Evolutionary conservation across 306 rosid genomes (phyloP).

Genomic region (Cucurbita moschata): DNA sequence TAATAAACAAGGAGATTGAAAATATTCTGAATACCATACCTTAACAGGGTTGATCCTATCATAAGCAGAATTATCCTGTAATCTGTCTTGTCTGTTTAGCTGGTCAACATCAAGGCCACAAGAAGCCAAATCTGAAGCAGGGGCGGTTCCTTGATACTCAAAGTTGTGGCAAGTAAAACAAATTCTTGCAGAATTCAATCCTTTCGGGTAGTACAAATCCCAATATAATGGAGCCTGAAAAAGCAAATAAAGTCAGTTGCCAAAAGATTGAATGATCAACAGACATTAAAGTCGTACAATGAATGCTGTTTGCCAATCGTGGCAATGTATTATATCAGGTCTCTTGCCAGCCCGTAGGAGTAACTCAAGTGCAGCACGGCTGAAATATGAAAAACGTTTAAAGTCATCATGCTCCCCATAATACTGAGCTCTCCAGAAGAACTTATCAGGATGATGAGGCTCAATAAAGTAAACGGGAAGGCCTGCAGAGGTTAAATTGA

Average conservation of each 20-base stretch:
- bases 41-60: constrained; percentile 74
- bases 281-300: constrained; percentile 41
- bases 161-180: constrained; percentile 98
- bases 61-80: constrained; percentile 78
- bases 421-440: constrained; percentile 68
- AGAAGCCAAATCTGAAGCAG: constrained; percentile 60
- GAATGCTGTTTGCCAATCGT: constrained; percentile 99
- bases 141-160: constrained; percentile 87
- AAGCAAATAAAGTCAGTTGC: constrained; percentile 7
- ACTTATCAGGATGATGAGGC: constrained; percentile 78
- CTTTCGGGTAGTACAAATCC: constrained; percentile 67
- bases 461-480: constrained; percentile 95
- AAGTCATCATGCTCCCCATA: constrained; percentile 92
- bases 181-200: constrained; percentile 84
- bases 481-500: constrained; percentile 30
- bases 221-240: constrained; percentile 89
- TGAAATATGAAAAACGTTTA: constrained; percentile 77
- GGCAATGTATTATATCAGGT: constrained; percentile 96
- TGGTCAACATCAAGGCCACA: constrained; percentile 75
- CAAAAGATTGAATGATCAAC: not conserved
- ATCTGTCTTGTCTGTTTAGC: constrained; percentile 69
- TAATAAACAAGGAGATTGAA: not conserved
- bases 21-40: constrained; percentile 31
- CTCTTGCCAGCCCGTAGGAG: constrained; percentile 86
- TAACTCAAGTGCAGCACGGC: constrained; percentile 92